A percentile compares a stretch with the other conserved stretches of the same genome.
These are phyloP conservation scores for Citrus sinensis DNA, from an alignment of 345 rosid species.

Conservation along the genomic window DNA sequence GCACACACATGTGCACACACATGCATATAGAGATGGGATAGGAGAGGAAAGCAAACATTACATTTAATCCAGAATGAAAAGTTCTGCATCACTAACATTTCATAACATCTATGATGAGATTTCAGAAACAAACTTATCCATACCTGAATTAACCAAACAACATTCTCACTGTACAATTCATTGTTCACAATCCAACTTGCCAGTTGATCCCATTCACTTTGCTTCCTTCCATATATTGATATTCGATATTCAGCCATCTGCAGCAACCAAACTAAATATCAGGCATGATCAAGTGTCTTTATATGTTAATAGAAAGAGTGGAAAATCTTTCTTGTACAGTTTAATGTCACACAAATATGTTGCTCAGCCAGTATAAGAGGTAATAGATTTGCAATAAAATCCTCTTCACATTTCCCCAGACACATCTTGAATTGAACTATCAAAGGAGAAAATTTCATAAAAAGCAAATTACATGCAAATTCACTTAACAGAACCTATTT, in stretches of 20 bases:
- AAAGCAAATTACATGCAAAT: neutral
- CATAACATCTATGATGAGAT: neutral
- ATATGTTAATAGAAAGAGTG: neutral
- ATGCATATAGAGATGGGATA: neutral
- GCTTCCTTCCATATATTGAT: constrained; percentile 97
- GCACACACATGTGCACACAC: neutral
- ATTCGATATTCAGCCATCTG: constrained; percentile 99
- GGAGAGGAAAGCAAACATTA: neutral
- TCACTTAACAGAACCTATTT: neutral
- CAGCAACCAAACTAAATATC: constrained; percentile 21
- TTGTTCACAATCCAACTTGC: constrained; percentile 99
- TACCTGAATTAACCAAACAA: constrained; percentile 99
- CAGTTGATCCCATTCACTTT: constrained; percentile 98
- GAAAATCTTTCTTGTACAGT: neutral
- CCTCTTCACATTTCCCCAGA: neutral
- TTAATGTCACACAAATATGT: neutral
- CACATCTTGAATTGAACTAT: neutral
- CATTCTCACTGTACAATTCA: constrained; percentile 92
- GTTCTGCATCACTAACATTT: neutral
- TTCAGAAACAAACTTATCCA: neutral
- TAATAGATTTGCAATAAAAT: neutral
- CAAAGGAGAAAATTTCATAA: neutral
- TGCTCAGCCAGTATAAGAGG: neutral
- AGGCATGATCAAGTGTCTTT: neutral
- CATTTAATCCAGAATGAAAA: neutral